These are phyloP conservation scores for Daldinia decipiens DNA, from an alignment of 495 filamentous ascomycete species.

Conservation along the genomic window DNA sequence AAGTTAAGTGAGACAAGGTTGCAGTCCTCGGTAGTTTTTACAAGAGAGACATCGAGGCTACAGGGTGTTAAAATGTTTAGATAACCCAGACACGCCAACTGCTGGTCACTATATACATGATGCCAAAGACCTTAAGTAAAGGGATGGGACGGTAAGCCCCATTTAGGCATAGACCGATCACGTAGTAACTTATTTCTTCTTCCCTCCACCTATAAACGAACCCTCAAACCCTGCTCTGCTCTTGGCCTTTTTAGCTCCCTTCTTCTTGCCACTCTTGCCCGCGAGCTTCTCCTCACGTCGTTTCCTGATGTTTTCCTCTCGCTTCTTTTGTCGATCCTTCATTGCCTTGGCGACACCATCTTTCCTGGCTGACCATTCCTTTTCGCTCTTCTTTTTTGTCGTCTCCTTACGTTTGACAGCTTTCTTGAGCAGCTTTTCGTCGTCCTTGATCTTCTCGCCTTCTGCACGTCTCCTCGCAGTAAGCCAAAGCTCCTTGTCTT, in stretches of 20 bases:
- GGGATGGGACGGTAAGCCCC: not conserved
- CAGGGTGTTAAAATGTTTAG: not conserved
- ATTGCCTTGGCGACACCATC: slow-evolving; percentile 79
- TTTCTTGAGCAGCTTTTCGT: slow-evolving; percentile 90
- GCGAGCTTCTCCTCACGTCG: slow-evolving; percentile 77
- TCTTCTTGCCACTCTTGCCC: slow-evolving; percentile 71
- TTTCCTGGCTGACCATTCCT: slow-evolving; percentile 86
- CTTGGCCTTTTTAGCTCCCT: slow-evolving; percentile 64
- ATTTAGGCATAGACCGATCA: not conserved
- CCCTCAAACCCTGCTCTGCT: slow-evolving; percentile 89
- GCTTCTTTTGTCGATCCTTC: slow-evolving; percentile 83
- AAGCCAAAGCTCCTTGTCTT: slow-evolving; percentile 94
- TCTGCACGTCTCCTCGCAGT: slow-evolving; percentile 89
- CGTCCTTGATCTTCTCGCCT: slow-evolving; percentile 89
- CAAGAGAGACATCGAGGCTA: not conserved
- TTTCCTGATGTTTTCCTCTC: slow-evolving; percentile 88
- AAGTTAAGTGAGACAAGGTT: not conserved
- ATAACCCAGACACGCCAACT: not conserved
- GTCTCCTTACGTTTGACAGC: slow-evolving; percentile 92
- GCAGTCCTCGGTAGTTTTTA: not conserved
- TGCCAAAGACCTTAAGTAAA: not conserved
- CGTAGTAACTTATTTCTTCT: slow-evolving; percentile 45
- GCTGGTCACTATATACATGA: slow-evolving; percentile 9
- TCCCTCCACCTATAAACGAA: slow-evolving; percentile 72
- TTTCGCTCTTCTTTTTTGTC: slow-evolving; percentile 86